These are phyloP conservation scores for Alternaria novae-zelandiae DNA, from an alignment of 2,329 filamentous ascomycete genomes.

Conservation along the genomic window DNA sequence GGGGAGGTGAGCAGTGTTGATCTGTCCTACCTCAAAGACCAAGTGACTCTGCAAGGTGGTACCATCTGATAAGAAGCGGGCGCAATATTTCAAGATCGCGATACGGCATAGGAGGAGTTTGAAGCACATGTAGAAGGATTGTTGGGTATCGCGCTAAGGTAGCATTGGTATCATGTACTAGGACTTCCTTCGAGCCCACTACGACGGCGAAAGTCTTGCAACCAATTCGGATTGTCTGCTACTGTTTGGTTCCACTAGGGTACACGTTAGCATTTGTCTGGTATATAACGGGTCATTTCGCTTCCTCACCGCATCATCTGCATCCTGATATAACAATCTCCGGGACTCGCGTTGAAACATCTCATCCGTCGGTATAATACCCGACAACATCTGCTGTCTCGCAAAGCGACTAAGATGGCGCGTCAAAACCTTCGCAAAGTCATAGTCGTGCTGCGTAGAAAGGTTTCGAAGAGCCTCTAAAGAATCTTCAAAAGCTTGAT, in stretches of 20 bases:
- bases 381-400: slow-evolving; percentile 44
- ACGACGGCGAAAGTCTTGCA: slow-evolving; percentile 4
- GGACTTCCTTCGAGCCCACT: slow-evolving; percentile 1
- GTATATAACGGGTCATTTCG: background rate
- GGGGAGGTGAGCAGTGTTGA: background rate
- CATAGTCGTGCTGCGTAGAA: slow-evolving; percentile 25
- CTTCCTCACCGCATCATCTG: slow-evolving; percentile 44
- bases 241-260: slow-evolving; percentile 49
- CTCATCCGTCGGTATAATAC: slow-evolving; percentile 54
- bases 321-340: slow-evolving; percentile 52
- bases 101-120: background rate
- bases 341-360: slow-evolving; percentile 56
- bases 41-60: background rate
- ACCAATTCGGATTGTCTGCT: slow-evolving; percentile 21
- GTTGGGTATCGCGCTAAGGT: background rate
- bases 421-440: slow-evolving; percentile 53
- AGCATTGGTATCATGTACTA: slow-evolving; percentile 2
- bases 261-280: background rate
- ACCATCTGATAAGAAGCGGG: background rate
- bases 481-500: background rate
- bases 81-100: background rate
- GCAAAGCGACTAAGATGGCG: slow-evolving; percentile 52
- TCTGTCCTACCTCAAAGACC: background rate
- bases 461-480: background rate
- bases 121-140: background rate